Evolutionary conservation across 2,329 filamentous ascomycete species (phyloP), one percentile per base, ranked within the genome.

Genomic region (Apiospora sp.): DNA sequence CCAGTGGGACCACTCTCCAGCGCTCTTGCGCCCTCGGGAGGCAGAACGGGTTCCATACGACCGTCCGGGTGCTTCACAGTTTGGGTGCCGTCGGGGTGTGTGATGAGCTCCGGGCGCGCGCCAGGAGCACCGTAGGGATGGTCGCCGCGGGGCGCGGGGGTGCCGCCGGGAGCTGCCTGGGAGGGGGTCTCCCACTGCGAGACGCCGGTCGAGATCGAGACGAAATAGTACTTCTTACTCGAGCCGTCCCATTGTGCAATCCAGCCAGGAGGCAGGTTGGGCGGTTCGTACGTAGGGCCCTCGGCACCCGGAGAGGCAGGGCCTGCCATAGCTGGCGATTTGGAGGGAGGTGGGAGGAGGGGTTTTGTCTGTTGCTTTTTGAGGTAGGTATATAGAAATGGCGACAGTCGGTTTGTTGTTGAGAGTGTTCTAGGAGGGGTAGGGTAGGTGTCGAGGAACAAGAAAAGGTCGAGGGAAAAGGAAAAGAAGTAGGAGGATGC

Each of bases 121-220:
- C 78, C 77, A 49, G 87, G 89, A 16, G 86, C 83, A 73, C 90
- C 89, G 81, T 92, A 93, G 6, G 91, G 91, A 77, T 92, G 91
- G 27, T 92, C 89, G 73, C 80, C 77, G 71, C 81, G 84, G 72
- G 86, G 87, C 74, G 84, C 87, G 67, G 89, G 91, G 49, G 89
- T 91, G 78, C 85, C 90, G 74, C 90, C 89, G 30, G 89, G 90
- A 10, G 89, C 91, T 69, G 91, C 87, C 73, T 90, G 86, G 19
- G 90, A 93, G 44, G 92, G 92, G 44, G 88, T 87, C n/a, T 93
- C 92, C 92, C 92, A 94, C 82, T 93, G 92, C 75, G 92, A 93
- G 49, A 89, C 86, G 68, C 92, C 92, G 10, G 92, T 93, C 71
- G 90, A 91, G 71, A 94, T 88, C 81, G 93, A 91, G 69, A 94